Evolutionary conservation across 1,139 yeast genomes (phyloP).

Genomic region (Pichia sp.): DNA sequence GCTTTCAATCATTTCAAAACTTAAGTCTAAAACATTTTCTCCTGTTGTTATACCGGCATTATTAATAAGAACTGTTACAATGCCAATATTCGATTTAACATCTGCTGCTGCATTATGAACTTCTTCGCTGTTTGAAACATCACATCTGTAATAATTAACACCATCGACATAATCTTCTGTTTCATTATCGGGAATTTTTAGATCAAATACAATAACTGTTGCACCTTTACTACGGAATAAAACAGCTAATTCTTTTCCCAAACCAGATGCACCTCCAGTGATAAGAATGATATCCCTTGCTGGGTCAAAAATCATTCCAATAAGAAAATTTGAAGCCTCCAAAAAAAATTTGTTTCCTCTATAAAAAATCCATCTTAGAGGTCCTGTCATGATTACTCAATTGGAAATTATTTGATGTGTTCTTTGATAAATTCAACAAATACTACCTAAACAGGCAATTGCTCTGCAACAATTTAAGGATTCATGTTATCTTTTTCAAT

Average conservation of each 20-base stretch:
- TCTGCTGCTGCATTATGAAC: slow-evolving; percentile 34
- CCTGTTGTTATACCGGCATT: slow-evolving; percentile 77
- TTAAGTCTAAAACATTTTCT: slow-evolving; percentile 46
- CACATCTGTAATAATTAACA: slow-evolving; percentile 57
- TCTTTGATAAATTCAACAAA: not conserved
- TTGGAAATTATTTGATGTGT: not conserved
- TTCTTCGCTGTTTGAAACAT: slow-evolving; percentile 49
- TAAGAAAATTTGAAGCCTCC: slow-evolving; percentile 32
- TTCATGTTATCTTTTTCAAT: too few relatives aligned
- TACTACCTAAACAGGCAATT: not conserved
- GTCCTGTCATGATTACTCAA: slow-evolving; percentile 24
- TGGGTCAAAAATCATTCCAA: slow-evolving; percentile 50
- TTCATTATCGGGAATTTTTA: slow-evolving; percentile 36
- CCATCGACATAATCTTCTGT: slow-evolving; percentile 31
- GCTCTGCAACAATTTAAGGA: too few relatives aligned
- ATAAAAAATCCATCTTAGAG: slow-evolving; percentile 20
- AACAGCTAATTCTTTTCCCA: slow-evolving; percentile 60
- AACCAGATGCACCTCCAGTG: slow-evolving; percentile 78
- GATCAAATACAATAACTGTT: slow-evolving; percentile 59
- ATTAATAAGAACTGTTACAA: slow-evolving; percentile 62
- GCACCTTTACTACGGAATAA: slow-evolving; percentile 38
- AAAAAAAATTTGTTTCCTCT: slow-evolving; percentile 31
- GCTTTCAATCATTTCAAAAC: slow-evolving; percentile 51
- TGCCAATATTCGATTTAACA: slow-evolving; percentile 49
- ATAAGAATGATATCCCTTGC: slow-evolving; percentile 55